Evolutionary conservation across 768 basidiomycete genomes (phyloP).

Genomic region (Cyathus striatus): DNA sequence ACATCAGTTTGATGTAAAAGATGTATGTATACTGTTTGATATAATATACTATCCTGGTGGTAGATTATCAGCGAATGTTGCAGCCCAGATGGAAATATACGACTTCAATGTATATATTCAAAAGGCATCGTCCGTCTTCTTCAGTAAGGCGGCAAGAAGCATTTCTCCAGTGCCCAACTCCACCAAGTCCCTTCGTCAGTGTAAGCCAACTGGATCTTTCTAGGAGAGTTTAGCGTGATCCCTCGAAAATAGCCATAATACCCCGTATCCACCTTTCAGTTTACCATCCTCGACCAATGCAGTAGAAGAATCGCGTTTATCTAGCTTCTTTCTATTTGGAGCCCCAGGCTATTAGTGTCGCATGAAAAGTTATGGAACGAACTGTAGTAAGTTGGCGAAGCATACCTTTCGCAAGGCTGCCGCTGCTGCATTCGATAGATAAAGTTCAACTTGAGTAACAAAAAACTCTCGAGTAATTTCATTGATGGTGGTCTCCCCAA

Average conservation of each 20-base stretch:
- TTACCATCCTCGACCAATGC: slow-evolving; percentile 43
- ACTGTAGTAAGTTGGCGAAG: not conserved
- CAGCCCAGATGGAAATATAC: too few species aligned
- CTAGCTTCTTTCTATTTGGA: slow-evolving; percentile 45
- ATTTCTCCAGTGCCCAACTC: slow-evolving; percentile 63
- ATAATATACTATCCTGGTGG: slow-evolving; percentile 69
- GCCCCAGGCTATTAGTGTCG: slow-evolving; percentile 5
- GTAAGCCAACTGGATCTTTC: slow-evolving; percentile 74
- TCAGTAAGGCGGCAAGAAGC: slow-evolving; percentile 69
- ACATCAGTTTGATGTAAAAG: slow-evolving; percentile 77
- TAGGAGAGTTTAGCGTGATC: slow-evolving; percentile 23
- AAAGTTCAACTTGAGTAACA: slow-evolving; percentile 58
- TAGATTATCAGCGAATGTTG: too few species aligned
- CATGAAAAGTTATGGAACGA: not conserved
- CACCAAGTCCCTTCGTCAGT: slow-evolving; percentile 43
- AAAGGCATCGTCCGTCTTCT: slow-evolving; percentile 59
- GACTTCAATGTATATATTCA: slow-evolving; percentile 76
- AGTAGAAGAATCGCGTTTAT: slow-evolving; percentile 43
- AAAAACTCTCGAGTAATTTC: slow-evolving; percentile 42
- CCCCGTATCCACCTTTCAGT: slow-evolving; percentile 46
- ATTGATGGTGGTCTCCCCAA: slow-evolving; percentile 8
- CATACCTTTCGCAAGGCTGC: slow-evolving; percentile 54
- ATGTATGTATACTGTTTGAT: slow-evolving; percentile 70
- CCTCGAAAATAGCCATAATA: not conserved
- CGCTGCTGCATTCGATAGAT: slow-evolving; percentile 48